Base-by-base conservation (phyloP, 2,329 filamentous ascomycete genomes). In the Phyllosticta citriasiana region DNA sequence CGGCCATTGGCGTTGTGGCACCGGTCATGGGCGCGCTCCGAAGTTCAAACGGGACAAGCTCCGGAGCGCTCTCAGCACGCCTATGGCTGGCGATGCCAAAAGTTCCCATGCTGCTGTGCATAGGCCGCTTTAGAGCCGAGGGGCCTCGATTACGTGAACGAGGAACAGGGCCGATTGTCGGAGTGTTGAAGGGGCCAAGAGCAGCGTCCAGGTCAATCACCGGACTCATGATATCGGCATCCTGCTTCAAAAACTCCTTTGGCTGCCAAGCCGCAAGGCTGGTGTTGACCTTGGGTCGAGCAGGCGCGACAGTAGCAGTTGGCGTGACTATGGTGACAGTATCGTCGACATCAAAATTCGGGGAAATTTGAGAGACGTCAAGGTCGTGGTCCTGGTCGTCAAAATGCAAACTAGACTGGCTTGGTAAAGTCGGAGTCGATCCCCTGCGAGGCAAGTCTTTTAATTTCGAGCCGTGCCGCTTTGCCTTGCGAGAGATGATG, bases 171-270 rank as follows among this genome's bases (percentile, higher is more conserved):
- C 86, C 84, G 2, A 82, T 77, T 62, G 85, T 77, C 26, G 89
- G 88, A 0, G 91, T 96, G 68, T 95, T 94, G 74, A 96, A 96
- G 0, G 93, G 91, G 1, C 91, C 92, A 1, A 97, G 81, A 26
- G 93, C 94, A 19, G 92, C 93, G 75, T 99, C 94, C 52, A 99
- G 78, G 72, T 99, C 94, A 65, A 99, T 95, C 73, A 97, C 88
- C 7, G 89, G 87, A 69, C 86, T 89, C 58, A 87, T 82, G 2
- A 83, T 73, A 63, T 95, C 89, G n/a, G 72, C 71, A 57, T 74
- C 64, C 63, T 66, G 77, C 73, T 69, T 70, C 56, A 70, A 68
- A 26, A 75, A 58, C 61, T 70, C 68, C 26, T 69, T 70, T 4
- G 73, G 73, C 59, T 71, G 70, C 74, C 73, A 75, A 5, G 71